Percentiles rank a stretch among this genome's conserved stretches.
phyloP scores from a whole-genome alignment of 2,329 filamentous ascomycete genomes.

The Trichoderma citrinoviride region DNA sequence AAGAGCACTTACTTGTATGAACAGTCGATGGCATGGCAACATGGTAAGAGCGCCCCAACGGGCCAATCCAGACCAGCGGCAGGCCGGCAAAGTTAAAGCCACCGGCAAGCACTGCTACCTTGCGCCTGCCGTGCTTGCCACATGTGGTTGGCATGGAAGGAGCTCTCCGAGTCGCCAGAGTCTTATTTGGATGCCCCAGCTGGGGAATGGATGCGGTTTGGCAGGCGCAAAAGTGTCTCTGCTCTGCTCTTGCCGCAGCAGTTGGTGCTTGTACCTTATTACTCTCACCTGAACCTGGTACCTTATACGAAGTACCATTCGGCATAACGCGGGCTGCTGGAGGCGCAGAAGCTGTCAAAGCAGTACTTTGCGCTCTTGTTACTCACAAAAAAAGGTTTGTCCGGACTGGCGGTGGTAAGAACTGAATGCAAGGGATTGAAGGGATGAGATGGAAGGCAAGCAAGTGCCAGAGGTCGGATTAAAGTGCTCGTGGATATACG shows the following conservation, averaged over 20 bases:
- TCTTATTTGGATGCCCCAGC: neutral
- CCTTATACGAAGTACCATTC: neutral
- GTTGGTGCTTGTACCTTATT: too few relatives aligned
- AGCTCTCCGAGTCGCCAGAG: neutral
- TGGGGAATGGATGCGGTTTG: neutral
- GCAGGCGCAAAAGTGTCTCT: neutral
- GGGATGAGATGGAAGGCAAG: too few relatives aligned
- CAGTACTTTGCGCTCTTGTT: too few relatives aligned
- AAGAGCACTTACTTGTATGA: neutral
- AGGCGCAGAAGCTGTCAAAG: neutral
- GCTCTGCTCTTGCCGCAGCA: neutral
- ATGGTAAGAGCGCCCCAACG: neutral
- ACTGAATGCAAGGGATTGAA: neutral
- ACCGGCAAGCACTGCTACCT: slow-evolving; percentile 7
- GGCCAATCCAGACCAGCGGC: slow-evolving; percentile 9
- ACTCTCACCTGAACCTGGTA: neutral
- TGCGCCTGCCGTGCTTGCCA: slow-evolving; percentile 6
- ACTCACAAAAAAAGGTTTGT: too few relatives aligned
- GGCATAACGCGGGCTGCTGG: neutral
- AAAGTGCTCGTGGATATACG: too few relatives aligned
- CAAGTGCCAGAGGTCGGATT: too few relatives aligned
- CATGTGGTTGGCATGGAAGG: slow-evolving; percentile 13
- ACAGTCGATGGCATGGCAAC: neutral
- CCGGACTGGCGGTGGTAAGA: too few relatives aligned
- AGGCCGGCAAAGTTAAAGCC: slow-evolving; percentile 6